Base-by-base conservation (phyloP, 768 basidiomycete species). In the Erythrobasidium yunnanense region DNA sequence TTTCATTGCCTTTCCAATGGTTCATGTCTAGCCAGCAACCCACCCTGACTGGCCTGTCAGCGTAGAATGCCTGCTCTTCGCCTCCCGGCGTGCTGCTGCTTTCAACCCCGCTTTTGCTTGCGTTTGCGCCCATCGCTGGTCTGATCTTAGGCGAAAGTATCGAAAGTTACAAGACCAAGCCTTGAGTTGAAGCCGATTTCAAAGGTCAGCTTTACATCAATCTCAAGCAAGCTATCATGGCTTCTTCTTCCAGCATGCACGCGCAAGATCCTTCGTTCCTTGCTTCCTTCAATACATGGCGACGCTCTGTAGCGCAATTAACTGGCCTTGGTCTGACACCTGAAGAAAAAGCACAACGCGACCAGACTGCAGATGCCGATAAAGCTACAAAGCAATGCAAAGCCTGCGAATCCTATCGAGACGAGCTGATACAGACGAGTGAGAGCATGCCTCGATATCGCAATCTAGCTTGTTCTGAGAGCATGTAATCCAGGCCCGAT, bases 1-100 rank as follows among this genome's bases (percentile, higher is more conserved):
- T 30, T 22, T 54, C 52, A 29, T 29, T 8, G 13, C n/a, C 8
- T 18, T n/a, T 29, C 29, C 20, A 55, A 18, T 34, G 33, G 5
- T 5, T 32, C 15, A 55, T 4, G 25, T 7, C 34, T 11, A 8
- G 20, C 7, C 25, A 2, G 52, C 32, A 23, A 65, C 66, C 55
- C 25, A 67, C 66, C 32, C 34, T 62, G 29, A 67, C 56, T 46
- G 66, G 66, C 57, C 60, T 13, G n/a, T 67, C 63, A 22, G 66
- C 55, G 38, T 67, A 67, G 46, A 67, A 58, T 7, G 66, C 56
- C 30, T 58, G 65, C 57, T 66, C 66, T 20, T 58, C 57, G 34
- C 51, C 57, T 18, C 51, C 57, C 46, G 35, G 23, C 15, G 47
- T 27, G 47, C 25, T 52, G 22, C 18, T 27, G 29, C 29, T 65